Evolutionary conservation across 306 rosid species (phyloP).

Genomic region (Quillaja saponaria): DNA sequence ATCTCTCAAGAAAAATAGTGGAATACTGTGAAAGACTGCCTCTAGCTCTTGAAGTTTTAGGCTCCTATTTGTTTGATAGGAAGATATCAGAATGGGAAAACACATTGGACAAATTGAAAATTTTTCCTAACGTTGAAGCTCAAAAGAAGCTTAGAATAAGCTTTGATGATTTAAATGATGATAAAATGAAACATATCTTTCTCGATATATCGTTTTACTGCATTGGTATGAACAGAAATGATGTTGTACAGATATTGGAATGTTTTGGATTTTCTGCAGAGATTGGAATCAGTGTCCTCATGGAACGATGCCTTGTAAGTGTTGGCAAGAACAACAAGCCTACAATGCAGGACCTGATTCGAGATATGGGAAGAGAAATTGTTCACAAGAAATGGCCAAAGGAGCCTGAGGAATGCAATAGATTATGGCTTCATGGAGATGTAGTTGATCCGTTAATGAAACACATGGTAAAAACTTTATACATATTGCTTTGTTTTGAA

Average conservation of each 20-base stretch:
- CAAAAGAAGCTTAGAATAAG: conserved; percentile 33
- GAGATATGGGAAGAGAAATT: conserved; percentile 50
- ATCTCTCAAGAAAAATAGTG: conserved; percentile 10
- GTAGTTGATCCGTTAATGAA: conserved; percentile 19
- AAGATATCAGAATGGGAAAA: conserved; percentile 25
- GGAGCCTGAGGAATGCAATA: conserved; percentile 17
- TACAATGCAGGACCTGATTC: conserved; percentile 31
- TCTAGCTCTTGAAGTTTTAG: conserved; percentile 42
- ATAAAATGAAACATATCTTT: conserved; percentile 30
- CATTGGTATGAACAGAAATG: conserved; percentile 20
- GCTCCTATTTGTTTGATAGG: conserved; percentile 34
- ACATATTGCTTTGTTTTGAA: no score
- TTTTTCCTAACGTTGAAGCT: conserved; percentile 25
- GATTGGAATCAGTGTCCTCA: conserved; percentile 30
- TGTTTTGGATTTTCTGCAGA: conserved; percentile 35
- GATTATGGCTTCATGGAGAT: conserved; percentile 28
- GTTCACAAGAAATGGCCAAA: conserved; percentile 11
- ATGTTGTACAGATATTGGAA: conserved; percentile 30
- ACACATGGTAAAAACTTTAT: not conserved
- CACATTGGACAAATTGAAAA: conserved; percentile 29
- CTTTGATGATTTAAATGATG: conserved; percentile 22
- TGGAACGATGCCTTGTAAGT: conserved; percentile 32
- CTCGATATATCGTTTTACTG: conserved; percentile 49
- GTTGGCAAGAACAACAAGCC: conserved; percentile 17
- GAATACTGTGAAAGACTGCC: conserved; percentile 40